Conservation (phyloP, 2,329 filamentous ascomycete species). For the Diplodia scrobiculata region DNA sequence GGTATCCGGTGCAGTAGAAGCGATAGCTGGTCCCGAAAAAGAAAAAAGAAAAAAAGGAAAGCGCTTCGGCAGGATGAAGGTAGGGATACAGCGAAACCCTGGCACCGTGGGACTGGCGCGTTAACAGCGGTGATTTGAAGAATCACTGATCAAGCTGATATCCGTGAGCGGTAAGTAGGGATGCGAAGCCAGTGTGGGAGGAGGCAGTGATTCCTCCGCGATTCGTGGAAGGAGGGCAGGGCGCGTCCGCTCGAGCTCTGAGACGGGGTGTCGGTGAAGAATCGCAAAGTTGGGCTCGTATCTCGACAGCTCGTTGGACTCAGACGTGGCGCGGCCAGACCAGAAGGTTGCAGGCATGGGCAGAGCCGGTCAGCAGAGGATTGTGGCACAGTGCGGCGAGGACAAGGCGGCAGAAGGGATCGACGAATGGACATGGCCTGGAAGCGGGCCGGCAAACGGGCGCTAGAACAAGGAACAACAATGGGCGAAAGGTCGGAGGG, state of each 20-base stretch:
- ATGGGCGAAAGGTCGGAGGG: constrained; percentile 4
- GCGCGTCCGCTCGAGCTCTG: neutral
- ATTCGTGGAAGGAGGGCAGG: neutral
- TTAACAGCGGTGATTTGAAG: neutral
- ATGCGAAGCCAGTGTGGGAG: neutral
- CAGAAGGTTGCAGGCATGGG: neutral
- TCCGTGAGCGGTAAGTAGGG: neutral
- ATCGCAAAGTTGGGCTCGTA: neutral
- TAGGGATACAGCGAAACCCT: neutral
- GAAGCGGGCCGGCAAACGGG: constrained; percentile 10
- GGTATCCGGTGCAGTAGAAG: neutral
- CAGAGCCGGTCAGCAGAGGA: constrained; percentile 20
- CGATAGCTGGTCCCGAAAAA: neutral
- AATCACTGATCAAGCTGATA: neutral
- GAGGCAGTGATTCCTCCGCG: neutral
- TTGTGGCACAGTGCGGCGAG: constrained; percentile 3
- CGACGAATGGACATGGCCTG: neutral
- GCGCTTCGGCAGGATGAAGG: neutral
- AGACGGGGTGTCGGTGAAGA: neutral
- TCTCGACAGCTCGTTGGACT: neutral
- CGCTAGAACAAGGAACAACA: neutral
- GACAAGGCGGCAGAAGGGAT: neutral
- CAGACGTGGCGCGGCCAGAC: constrained; percentile 7
- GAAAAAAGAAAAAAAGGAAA: neutral
- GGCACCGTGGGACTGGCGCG: neutral